These are phyloP conservation scores for Fonsecaea monophora DNA, from an alignment of 2,329 filamentous ascomycete genomes.

Conservation along the genomic window DNA sequence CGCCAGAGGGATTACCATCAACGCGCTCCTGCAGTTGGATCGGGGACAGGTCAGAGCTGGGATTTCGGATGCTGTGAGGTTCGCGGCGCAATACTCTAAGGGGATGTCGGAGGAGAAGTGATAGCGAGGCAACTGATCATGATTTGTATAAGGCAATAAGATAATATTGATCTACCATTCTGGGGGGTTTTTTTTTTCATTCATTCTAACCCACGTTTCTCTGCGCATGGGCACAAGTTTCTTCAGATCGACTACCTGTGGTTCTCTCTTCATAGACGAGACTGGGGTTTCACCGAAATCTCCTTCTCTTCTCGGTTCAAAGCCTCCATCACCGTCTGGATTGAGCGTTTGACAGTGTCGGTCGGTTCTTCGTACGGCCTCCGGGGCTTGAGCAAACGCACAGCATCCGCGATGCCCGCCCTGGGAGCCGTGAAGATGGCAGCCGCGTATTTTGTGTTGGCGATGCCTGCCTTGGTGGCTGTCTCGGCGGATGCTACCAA, in stretches of 20 bases:
- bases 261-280: neutral
- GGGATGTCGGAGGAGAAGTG: neutral
- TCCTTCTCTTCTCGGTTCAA: constrained; percentile 18
- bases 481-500: constrained; percentile 69
- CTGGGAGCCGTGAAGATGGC: constrained; percentile 63
- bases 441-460: constrained; percentile 71
- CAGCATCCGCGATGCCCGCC: constrained; percentile 66
- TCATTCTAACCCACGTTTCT: neutral
- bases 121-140: neutral
- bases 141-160: too few relatives aligned
- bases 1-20: constrained; percentile 60
- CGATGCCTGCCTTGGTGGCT: constrained; percentile 70
- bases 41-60: constrained; percentile 42
- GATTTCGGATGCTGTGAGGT: constrained; percentile 17
- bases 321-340: constrained; percentile 46
- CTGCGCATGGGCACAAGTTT: neutral
- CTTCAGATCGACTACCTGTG: neutral
- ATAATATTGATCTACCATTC: too few relatives aligned
- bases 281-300: neutral
- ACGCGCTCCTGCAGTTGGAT: constrained; percentile 57
- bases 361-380: constrained; percentile 64
- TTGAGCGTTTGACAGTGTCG: constrained; percentile 53
- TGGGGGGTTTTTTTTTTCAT: neutral
- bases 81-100: constrained; percentile 14
- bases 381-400: constrained; percentile 63